These are phyloP conservation scores for Boechera retrofracta DNA, from an alignment of 345 rosid species.

Conservation along the genomic window DNA sequence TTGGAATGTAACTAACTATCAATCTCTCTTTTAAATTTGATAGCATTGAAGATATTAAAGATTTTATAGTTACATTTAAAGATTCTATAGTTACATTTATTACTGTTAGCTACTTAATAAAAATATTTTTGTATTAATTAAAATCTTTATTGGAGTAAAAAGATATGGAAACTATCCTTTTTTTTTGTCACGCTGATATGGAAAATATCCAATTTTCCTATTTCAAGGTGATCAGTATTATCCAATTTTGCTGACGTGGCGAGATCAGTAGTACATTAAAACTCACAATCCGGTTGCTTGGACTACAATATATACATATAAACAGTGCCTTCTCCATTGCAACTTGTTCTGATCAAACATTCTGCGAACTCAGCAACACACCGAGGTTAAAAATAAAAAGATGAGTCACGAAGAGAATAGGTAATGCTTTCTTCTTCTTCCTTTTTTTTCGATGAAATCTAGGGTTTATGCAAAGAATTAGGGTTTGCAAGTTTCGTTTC, in stretches of 20 bases:
- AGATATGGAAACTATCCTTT: neutral
- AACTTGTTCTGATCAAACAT: neutral
- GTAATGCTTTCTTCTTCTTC: slow-evolving; percentile 23
- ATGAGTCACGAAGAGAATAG: slow-evolving; percentile 19
- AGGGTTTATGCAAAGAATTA: slow-evolving; percentile 8
- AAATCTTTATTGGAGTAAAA: neutral
- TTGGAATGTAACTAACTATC: no score
- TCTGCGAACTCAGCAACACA: slow-evolving; percentile 5
- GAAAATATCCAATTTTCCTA: no score
- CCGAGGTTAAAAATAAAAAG: neutral
- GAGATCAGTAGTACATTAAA: neutral
- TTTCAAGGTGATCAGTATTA: neutral
- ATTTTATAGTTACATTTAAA: neutral
- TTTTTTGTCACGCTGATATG: no score
- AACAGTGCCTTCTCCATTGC: neutral
- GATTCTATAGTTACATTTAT: neutral
- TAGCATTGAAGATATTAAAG: neutral
- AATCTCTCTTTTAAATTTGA: neutral
- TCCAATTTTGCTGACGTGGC: neutral
- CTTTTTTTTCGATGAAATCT: neutral
- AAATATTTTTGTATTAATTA: neutral
- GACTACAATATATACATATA: slow-evolving; percentile 17
- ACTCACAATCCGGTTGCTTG: slow-evolving; percentile 13
- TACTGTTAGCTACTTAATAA: neutral
- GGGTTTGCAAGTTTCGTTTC: neutral